phyloP scores from a whole-genome alignment of 768 basidiomycete genomes.

The Gymnopilus junonius region DNA sequence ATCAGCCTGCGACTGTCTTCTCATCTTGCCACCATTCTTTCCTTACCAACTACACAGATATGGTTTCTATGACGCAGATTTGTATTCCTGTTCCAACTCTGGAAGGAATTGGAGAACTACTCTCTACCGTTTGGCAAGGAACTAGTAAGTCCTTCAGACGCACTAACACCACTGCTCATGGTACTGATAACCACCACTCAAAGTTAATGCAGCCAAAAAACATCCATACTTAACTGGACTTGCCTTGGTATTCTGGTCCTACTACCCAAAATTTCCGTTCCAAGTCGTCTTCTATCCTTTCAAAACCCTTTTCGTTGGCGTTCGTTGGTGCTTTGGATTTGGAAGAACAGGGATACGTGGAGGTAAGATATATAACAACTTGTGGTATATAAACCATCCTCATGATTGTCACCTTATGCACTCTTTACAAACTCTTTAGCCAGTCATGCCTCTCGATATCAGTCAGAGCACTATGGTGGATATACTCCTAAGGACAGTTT shows the following conservation, averaged over 20 bases:
- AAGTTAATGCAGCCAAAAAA: background rate
- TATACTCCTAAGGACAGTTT: slow-evolving; percentile 1
- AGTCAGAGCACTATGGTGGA: background rate
- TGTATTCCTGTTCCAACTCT: background rate
- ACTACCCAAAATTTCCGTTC: background rate
- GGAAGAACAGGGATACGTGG: background rate
- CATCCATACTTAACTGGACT: background rate
- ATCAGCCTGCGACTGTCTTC: background rate
- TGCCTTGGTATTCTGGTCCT: background rate
- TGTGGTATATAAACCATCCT: no score
- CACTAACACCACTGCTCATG: background rate
- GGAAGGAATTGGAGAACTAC: background rate
- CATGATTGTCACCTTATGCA: background rate
- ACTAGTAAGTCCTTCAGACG: background rate
- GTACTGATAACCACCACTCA: background rate
- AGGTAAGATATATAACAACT: background rate
- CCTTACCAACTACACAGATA: background rate
- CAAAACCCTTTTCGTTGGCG: background rate
- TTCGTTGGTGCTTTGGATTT: background rate
- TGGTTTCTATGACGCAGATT: background rate
- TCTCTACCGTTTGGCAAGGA: background rate
- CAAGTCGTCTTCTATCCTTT: background rate
- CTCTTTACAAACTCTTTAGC: background rate
- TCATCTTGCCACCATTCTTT: background rate
- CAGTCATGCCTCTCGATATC: background rate